Evolutionary conservation across 169 alveolate species (phyloP).

Genomic region (Cyclospora cayetanensis): DNA sequence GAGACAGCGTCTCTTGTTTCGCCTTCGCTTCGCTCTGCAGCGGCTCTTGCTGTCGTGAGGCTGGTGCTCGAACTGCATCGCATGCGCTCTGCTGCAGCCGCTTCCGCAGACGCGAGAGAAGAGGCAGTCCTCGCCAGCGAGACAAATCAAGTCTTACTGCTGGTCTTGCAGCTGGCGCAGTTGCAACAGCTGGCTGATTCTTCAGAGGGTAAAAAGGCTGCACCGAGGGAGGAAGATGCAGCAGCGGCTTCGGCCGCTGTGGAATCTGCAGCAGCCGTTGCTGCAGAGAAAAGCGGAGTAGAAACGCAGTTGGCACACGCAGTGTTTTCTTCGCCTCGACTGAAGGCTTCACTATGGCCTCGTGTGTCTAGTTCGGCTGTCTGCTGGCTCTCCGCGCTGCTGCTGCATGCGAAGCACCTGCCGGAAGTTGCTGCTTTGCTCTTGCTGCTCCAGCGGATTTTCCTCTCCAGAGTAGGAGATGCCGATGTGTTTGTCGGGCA

Average conservation of each 20-base stretch:
- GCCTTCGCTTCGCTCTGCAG: constrained; percentile 49
- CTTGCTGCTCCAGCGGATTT: constrained; percentile 42
- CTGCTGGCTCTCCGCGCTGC: constrained; percentile 51
- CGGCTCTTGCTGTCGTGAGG: constrained; percentile 62
- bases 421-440: constrained; percentile 59
- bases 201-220: constrained; percentile 38
- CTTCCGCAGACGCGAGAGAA: background rate
- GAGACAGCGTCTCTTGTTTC: constrained; percentile 50
- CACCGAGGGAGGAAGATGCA: constrained; percentile 49
- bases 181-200: constrained; percentile 29
- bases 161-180: constrained; percentile 50
- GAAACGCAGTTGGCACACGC: background rate
- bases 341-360: constrained; percentile 37
- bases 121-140: constrained; percentile 20
- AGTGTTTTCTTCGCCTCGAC: background rate
- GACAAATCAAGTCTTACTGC: constrained; percentile 12
- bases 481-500: constrained; percentile 57
- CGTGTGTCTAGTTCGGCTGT: constrained; percentile 46
- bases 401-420: constrained; percentile 58
- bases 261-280: constrained; percentile 31
- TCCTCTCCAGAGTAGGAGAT: constrained; percentile 43
- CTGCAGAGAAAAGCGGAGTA: constrained; percentile 15
- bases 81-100: constrained; percentile 30
- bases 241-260: constrained; percentile 63
- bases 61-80: constrained; percentile 52